Evolutionary conservation across 179 eudicot species (phyloP), one percentile per base, ranked within the genome.

Genomic region (Beta macrorhiza): DNA sequence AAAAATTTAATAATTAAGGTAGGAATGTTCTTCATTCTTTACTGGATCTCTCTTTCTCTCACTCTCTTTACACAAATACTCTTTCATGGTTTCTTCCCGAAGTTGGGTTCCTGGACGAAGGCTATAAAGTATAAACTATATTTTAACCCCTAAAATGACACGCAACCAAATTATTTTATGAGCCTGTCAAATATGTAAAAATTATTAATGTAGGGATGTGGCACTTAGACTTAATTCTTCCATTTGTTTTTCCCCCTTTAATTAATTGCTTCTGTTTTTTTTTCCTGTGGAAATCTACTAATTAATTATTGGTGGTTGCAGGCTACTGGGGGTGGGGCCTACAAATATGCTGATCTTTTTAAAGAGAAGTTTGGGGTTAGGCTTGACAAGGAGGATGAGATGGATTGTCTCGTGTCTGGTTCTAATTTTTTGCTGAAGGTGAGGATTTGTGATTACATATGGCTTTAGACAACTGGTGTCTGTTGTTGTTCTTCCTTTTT

Each of bases 301-400:
- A 86, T 63, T 67, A 62, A 20, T 74, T 82, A 45, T 78, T 77
- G 75, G 81, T 83, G 75, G 79, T 78, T 83, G 89, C 89, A 96
- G 99, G 99, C 97, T 77, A 96, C 99, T 85, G 99, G 99, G 82
- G 99, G 99, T 49, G 99, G 99, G 76, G 99, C 99, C 81, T 88
- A 87, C 83, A 92, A 87, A 83, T 96, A 89, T 83, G 91, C 98
- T 44, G 96, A 92, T 87, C 84, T 94, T 67, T 92, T 96, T 83
- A 90, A 88, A 83, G 97, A 96, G 85, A 92, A 87, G 77, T 92
- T 96, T 59, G 97, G 93, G 61, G 79, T 92, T 86, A 83, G 67
- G 81, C 89, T 96, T 83, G 99, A 96, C 88, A 96, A 96, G 88
- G 98, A 86, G 77, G 99, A 96, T 69, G 99, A 96, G 85, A 96